A percentile compares a stretch with the other conserved stretches of the same genome.
Conservation (phyloP, 192 early-diverging fungal genomes). For the Entomortierella beljakovae region DNA sequence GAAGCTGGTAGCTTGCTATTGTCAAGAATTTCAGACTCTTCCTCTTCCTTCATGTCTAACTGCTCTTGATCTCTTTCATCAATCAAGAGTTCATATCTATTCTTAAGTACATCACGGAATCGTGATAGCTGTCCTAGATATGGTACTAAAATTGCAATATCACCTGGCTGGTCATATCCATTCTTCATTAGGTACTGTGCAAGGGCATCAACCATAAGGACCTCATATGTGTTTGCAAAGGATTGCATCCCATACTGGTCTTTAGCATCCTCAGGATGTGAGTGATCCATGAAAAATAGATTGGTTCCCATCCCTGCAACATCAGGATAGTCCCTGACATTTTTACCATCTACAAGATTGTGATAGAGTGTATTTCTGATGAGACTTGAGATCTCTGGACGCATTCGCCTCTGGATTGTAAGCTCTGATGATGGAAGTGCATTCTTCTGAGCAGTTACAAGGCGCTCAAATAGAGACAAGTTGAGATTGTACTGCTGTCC, state of each 20-base stretch:
- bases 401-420: conserved; percentile 65
- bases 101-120: conserved; percentile 44
- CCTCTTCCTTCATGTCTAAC: conserved; percentile 26
- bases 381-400: conserved; percentile 61
- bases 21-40: conserved; percentile 7
- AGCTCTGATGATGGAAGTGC: conserved; percentile 57
- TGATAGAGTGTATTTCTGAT: conserved; percentile 62
- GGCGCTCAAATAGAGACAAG: conserved; percentile 64
- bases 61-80: conserved; percentile 55
- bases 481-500: conserved; percentile 57
- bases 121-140: conserved; percentile 64
- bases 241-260: conserved; percentile 59
- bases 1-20: not conserved
- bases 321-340: conserved; percentile 31
- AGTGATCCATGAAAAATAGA: conserved; percentile 64
- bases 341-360: conserved; percentile 51
- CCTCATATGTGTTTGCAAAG: conserved; percentile 60
- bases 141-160: conserved; percentile 67
- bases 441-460: conserved; percentile 40
- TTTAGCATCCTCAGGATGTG: conserved; percentile 55
- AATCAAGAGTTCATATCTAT: conserved; percentile 37
- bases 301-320: conserved; percentile 58
- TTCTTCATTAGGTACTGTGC: conserved; percentile 62
- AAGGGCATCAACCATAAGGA: conserved; percentile 60
- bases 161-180: conserved; percentile 57